A percentile compares a stretch with the other conserved stretches of the same genome.
These are phyloP conservation scores for Paxillus rubicundulus DNA, from an alignment of 768 basidiomycete species.

Conservation along the genomic window DNA sequence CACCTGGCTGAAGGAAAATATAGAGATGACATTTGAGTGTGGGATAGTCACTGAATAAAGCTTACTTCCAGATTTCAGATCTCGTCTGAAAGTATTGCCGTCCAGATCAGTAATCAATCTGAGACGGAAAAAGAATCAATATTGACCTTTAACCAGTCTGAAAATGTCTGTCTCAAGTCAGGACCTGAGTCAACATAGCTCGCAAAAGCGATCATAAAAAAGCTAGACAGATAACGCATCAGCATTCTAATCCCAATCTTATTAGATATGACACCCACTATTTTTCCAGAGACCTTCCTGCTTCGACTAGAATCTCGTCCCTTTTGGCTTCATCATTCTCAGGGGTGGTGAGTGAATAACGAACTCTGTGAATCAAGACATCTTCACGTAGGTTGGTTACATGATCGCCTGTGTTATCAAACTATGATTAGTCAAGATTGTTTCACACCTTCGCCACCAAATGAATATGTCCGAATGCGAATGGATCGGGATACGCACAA, in stretches of 20 bases:
- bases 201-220: slow-evolving; percentile 93
- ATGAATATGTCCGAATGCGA: not conserved
- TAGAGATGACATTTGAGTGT: not conserved
- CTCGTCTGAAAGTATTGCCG: slow-evolving; percentile 47
- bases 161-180: slow-evolving; percentile 67
- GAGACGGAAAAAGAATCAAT: not conserved
- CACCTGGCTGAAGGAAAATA: slow-evolving; percentile 60
- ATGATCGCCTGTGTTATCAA: slow-evolving; percentile 65
- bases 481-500: slow-evolving; percentile 32
- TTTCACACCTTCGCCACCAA: not conserved
- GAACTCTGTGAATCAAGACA: slow-evolving; percentile 77
- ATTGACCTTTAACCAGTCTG: slow-evolving; percentile 79
- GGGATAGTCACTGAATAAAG: slow-evolving; percentile 4
- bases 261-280: slow-evolving; percentile 56
- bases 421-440: slow-evolving; percentile 6
- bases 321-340: slow-evolving; percentile 54
- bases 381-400: slow-evolving; percentile 91
- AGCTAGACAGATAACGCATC: slow-evolving; percentile 45
- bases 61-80: slow-evolving; percentile 92
- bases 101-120: not conserved
- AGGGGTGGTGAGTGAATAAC: slow-evolving; percentile 80
- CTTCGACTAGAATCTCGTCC: slow-evolving; percentile 58
- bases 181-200: slow-evolving; percentile 76
- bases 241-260: not conserved
- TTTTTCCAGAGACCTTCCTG: slow-evolving; percentile 79